These are phyloP conservation scores for Gentiana straminea DNA, from an alignment of 257 asterid species.

Conservation along the genomic window DNA sequence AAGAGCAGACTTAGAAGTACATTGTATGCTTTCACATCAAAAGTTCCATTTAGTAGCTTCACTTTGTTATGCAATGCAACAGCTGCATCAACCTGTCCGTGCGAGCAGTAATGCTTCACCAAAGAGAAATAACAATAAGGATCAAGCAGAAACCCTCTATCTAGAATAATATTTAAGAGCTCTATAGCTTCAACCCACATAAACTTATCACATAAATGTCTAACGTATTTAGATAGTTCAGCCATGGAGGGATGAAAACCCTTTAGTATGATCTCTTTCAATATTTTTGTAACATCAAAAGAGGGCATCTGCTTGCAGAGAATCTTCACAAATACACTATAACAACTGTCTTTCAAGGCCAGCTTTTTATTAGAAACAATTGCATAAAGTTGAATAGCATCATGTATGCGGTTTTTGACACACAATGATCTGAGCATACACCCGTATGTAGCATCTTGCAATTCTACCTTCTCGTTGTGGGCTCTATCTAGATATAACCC, in stretches of 20 bases:
- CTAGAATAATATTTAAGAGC: slow-evolving; percentile 25
- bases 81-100: slow-evolving; percentile 37
- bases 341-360: slow-evolving; percentile 25
- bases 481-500: too few relatives aligned
- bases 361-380: slow-evolving; percentile 21
- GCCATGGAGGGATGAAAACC: slow-evolving; percentile 24
- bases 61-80: slow-evolving; percentile 44
- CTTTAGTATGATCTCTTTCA: slow-evolving; percentile 31
- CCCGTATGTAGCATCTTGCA: too few relatives aligned
- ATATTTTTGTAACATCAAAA: slow-evolving; percentile 25
- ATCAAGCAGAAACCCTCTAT: slow-evolving; percentile 40
- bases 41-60: slow-evolving; percentile 27
- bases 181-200: slow-evolving; percentile 61
- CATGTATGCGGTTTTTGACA: too few relatives aligned
- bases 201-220: slow-evolving; percentile 29
- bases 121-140: slow-evolving; percentile 39
- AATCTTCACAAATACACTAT: slow-evolving; percentile 28
- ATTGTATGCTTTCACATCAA: slow-evolving; percentile 33
- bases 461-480: too few relatives aligned
- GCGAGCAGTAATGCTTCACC: slow-evolving; percentile 42
- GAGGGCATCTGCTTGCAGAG: slow-evolving; percentile 59
- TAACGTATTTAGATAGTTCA: slow-evolving; percentile 33
- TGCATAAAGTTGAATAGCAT: too few relatives aligned
- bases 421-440: too few relatives aligned
- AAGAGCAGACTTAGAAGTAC: slow-evolving; percentile 36